Percentiles rank a stretch among this genome's conserved stretches.
Conservation (phyloP, 352 stramenopile species). For the Phytophthora syringae region DNA sequence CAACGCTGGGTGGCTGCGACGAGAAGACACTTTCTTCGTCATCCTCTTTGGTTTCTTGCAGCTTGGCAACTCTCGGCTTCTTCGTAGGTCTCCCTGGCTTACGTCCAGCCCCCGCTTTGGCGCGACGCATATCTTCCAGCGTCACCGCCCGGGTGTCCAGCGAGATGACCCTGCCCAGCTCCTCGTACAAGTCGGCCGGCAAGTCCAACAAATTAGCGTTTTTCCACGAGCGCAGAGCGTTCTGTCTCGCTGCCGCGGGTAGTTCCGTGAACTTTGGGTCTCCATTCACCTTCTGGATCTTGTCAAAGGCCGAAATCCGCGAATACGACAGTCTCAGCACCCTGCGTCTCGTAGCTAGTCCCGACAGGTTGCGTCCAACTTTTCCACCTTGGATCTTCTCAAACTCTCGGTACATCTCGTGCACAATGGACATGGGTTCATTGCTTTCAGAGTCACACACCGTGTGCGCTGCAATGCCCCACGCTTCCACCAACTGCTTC, state of each 20-base stretch:
- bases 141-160: constrained; percentile 32
- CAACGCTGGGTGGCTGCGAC: constrained; percentile 21
- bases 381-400: constrained; percentile 27
- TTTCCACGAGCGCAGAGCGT: constrained; percentile 42
- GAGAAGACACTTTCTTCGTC: constrained; percentile 26
- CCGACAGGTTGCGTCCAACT: constrained; percentile 31
- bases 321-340: constrained; percentile 41
- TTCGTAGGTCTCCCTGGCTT: constrained; percentile 17
- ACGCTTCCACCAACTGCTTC: constrained; percentile 35
- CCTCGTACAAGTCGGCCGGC: constrained; percentile 28
- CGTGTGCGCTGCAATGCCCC: constrained; percentile 23
- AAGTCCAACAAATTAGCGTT: constrained; percentile 45
- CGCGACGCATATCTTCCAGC: constrained; percentile 37
- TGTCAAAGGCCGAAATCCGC: constrained; percentile 37
- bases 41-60: constrained; percentile 18
- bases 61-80: constrained; percentile 8
- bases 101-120: constrained; percentile 5
- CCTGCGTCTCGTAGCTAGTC: constrained; percentile 32
- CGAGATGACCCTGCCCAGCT: constrained; percentile 29
- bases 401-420: constrained; percentile 42
- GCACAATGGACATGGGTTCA: constrained; percentile 35
- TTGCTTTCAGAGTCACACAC: constrained; percentile 22
- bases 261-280: constrained; percentile 32
- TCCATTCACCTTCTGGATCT: constrained; percentile 44
- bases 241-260: constrained; percentile 14